phyloP scores from a whole-genome alignment of 164 flowering plant species.

The Cinnamomum micranthum region DNA sequence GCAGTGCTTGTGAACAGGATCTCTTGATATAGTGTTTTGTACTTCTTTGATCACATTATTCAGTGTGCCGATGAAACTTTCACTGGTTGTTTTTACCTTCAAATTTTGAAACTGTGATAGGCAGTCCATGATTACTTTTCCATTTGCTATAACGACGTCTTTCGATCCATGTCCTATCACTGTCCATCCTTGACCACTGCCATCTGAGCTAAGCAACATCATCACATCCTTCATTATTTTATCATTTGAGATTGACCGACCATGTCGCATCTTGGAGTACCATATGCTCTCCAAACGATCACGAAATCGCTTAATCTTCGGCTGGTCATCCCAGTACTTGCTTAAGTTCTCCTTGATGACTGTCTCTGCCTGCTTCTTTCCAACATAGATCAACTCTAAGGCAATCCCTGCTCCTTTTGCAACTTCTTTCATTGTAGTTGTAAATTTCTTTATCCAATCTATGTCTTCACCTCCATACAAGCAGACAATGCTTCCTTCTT shows the following conservation, averaged over 20 bases:
- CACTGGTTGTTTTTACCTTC: slow-evolving; percentile 21
- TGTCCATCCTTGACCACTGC: slow-evolving; percentile 59
- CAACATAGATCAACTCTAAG: slow-evolving; percentile 43
- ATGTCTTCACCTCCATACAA: slow-evolving; percentile 46
- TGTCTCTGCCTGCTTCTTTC: slow-evolving; percentile 23
- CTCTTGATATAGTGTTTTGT: slow-evolving; percentile 13
- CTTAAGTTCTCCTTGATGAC: slow-evolving; percentile 24
- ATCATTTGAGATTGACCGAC: slow-evolving; percentile 33
- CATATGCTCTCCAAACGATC: slow-evolving; percentile 55
- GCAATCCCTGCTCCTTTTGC: slow-evolving; percentile 12
- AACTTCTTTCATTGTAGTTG: slow-evolving; percentile 12
- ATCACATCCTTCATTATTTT: slow-evolving; percentile 45
- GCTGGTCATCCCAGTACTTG: slow-evolving; percentile 21
- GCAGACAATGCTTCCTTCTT: slow-evolving; percentile 25
- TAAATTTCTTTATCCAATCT: slow-evolving; percentile 37
- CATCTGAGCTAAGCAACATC: slow-evolving; percentile 49
- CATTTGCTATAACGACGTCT: slow-evolving; percentile 43
- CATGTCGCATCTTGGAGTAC: slow-evolving; percentile 43
- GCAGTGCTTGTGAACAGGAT: slow-evolving; percentile 57
- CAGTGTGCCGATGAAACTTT: slow-evolving; percentile 50
- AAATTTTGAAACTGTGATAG: slow-evolving; percentile 31
- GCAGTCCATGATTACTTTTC: slow-evolving; percentile 29
- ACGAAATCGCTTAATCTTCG: slow-evolving; percentile 46
- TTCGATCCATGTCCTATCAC: slow-evolving; percentile 41
- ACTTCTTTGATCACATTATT: slow-evolving; percentile 8